phyloP scores from a whole-genome alignment of 768 basidiomycete species.

The Auriscalpium vulgare region DNA sequence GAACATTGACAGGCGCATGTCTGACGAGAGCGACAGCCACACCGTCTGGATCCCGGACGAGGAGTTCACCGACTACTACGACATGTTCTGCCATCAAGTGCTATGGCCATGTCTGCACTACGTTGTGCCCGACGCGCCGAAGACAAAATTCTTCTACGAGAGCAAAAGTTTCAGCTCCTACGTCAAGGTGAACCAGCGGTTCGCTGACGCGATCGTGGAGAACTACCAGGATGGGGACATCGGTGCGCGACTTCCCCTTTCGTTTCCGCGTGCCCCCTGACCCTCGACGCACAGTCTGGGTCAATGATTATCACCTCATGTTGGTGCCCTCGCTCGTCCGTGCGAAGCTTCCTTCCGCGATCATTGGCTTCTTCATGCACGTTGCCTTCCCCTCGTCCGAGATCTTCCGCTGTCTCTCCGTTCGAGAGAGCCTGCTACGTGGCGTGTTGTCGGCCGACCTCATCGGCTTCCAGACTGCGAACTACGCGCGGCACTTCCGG shows the following conservation, averaged over 20 bases:
- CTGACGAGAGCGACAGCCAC: conserved; percentile 31
- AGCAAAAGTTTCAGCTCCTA: conserved; percentile 79
- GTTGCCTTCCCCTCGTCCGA: conserved; percentile 94
- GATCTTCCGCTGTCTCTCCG: conserved; percentile 87
- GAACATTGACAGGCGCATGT: conserved; percentile 46
- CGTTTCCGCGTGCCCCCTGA: background rate
- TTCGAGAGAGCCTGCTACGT: conserved; percentile 66
- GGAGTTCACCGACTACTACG: conserved; percentile 74
- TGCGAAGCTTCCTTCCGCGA: conserved; percentile 50
- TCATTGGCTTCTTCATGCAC: conserved; percentile 93
- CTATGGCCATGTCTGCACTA: conserved; percentile 87
- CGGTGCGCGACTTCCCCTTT: conserved; percentile 26
- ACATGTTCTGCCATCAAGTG: conserved; percentile 85
- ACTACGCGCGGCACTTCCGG: conserved; percentile 76
- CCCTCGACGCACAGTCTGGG: conserved; percentile 42
- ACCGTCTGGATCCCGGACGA: conserved; percentile 79
- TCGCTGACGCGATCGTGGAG: conserved; percentile 76
- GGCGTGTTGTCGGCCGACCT: conserved; percentile 93
- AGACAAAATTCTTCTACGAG: conserved; percentile 74
- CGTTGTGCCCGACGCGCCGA: conserved; percentile 80
- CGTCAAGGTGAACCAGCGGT: conserved; percentile 81
- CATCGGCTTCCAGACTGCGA: conserved; percentile 87
- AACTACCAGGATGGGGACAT: conserved; percentile 87
- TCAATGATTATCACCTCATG: conserved; percentile 96
- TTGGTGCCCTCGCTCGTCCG: conserved; percentile 85